These are phyloP conservation scores for Penicillium sp. DNA, from an alignment of 2,329 filamentous ascomycete genomes.

Conservation along the genomic window DNA sequence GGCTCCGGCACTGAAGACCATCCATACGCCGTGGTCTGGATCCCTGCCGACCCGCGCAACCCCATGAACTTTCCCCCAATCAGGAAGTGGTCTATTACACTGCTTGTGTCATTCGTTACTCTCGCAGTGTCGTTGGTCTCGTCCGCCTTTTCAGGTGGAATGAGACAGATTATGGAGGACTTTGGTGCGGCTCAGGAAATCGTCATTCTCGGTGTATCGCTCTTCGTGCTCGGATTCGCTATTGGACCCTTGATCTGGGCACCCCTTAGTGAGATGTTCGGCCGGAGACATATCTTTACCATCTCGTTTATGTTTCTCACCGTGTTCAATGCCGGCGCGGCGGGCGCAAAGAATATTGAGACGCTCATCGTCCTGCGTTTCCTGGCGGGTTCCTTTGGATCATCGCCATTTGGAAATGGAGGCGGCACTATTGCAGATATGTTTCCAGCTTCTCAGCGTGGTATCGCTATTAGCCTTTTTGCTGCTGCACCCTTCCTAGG, in stretches of 20 bases:
- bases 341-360: conserved; percentile 48
- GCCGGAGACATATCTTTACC: conserved; percentile 38
- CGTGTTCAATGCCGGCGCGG: conserved; percentile 52
- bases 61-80: conserved; percentile 50
- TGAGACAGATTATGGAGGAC: conserved; percentile 41
- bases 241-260: conserved; percentile 59
- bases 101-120: conserved; percentile 56
- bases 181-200: conserved; percentile 50
- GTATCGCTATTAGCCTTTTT: conserved; percentile 54
- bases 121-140: conserved; percentile 62
- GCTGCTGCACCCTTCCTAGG: conserved; percentile 58
- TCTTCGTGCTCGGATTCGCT: conserved; percentile 55
- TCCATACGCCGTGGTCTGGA: conserved; percentile 61
- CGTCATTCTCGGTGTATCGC: conserved; percentile 54
- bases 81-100: conserved; percentile 59
- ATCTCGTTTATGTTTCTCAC: conserved; percentile 46
- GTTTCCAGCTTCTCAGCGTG: conserved; percentile 46
- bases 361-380: conserved; percentile 57
- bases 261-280: conserved; percentile 56
- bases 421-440: conserved; percentile 50
- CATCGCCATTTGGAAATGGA: conserved; percentile 43
- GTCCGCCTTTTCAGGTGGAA: conserved; percentile 42
- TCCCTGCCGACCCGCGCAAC: conserved; percentile 58
- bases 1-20: conserved; percentile 58
- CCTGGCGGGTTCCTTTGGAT: conserved; percentile 53